Evolutionary conservation across 2,329 filamentous ascomycete genomes (phyloP).

Genomic region (Curvularia sp.): DNA sequence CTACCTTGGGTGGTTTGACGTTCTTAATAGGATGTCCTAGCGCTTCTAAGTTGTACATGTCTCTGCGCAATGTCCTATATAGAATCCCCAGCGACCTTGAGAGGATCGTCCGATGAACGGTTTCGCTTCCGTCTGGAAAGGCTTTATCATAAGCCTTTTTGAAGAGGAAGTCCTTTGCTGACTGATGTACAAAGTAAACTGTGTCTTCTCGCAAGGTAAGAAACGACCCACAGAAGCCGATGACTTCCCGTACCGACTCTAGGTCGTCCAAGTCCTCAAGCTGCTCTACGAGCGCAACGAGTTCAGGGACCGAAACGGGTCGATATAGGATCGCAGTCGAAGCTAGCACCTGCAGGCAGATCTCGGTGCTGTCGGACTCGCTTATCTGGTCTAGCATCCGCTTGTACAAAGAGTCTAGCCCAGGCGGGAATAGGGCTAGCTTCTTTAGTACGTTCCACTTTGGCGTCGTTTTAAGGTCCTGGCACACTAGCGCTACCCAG

Average conservation of each 20-base stretch:
- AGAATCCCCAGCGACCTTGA: background rate
- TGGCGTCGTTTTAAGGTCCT: conserved; percentile 38
- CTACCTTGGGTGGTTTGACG: conserved; percentile 8
- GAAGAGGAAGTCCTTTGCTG: conserved; percentile 49
- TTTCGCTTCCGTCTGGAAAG: conserved; percentile 19
- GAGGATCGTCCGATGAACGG: background rate
- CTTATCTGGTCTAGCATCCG: conserved; percentile 51
- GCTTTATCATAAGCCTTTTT: background rate
- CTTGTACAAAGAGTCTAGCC: conserved; percentile 51
- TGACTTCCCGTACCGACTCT: conserved; percentile 25
- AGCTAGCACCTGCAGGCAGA: conserved; percentile 51
- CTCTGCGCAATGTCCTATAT: background rate
- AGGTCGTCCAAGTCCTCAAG: conserved; percentile 14
- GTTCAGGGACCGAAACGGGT: conserved; percentile 50
- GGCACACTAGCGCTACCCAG: conserved; percentile 44
- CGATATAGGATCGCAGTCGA: conserved; percentile 42
- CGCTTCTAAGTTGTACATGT: conserved; percentile 2
- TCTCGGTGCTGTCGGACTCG: conserved; percentile 32
- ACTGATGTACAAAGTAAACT: conserved; percentile 2
- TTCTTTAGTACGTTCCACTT: conserved; percentile 22
- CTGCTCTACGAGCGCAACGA: conserved; percentile 33
- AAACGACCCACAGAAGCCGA: conserved; percentile 51
- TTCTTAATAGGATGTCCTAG: background rate
- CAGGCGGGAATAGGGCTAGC: conserved; percentile 44
- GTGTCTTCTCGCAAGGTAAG: conserved; percentile 13